Conservation (phyloP, 768 basidiomycete species). For the Megacollybia marginata region DNA sequence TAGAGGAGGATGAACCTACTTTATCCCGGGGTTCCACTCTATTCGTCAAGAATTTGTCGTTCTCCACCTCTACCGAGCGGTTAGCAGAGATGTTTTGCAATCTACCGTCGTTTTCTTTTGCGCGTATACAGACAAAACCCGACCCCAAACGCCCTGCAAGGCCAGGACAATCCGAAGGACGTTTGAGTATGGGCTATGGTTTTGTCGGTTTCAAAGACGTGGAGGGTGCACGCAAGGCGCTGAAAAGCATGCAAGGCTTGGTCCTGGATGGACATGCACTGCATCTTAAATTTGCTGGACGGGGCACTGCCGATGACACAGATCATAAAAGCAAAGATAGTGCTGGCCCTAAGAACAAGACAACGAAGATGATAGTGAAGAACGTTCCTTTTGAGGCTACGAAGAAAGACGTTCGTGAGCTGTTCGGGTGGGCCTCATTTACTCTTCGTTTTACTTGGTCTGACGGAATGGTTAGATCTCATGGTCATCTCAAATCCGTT, state of each 20-base stretch:
- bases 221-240: slow-evolving; percentile 66
- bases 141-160: slow-evolving; percentile 63
- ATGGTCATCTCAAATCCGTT: slow-evolving; percentile 91
- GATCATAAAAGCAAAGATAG: slow-evolving; percentile 24
- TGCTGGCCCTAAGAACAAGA: slow-evolving; percentile 45
- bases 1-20: slow-evolving; percentile 15
- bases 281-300: slow-evolving; percentile 79
- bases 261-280: slow-evolving; percentile 83
- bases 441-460: background rate
- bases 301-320: slow-evolving; percentile 61
- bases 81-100: slow-evolving; percentile 63
- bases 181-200: slow-evolving; percentile 92
- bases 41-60: slow-evolving; percentile 94
- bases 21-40: slow-evolving; percentile 72
- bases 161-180: slow-evolving; percentile 25
- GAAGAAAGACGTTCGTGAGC: slow-evolving; percentile 82
- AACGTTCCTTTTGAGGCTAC: slow-evolving; percentile 96
- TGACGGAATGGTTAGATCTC: slow-evolving; percentile 45
- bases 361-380: slow-evolving; percentile 96
- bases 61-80: slow-evolving; percentile 76
- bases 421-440: slow-evolving; percentile 69
- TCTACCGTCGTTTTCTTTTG: slow-evolving; percentile 77
- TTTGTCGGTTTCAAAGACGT: slow-evolving; percentile 84
- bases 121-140: slow-evolving; percentile 85
- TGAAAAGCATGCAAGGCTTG: slow-evolving; percentile 73